Evolutionary conservation across 352 stramenopile species (phyloP), one percentile per base, ranked within the genome.

Genomic region (Phytophthora litchii): DNA sequence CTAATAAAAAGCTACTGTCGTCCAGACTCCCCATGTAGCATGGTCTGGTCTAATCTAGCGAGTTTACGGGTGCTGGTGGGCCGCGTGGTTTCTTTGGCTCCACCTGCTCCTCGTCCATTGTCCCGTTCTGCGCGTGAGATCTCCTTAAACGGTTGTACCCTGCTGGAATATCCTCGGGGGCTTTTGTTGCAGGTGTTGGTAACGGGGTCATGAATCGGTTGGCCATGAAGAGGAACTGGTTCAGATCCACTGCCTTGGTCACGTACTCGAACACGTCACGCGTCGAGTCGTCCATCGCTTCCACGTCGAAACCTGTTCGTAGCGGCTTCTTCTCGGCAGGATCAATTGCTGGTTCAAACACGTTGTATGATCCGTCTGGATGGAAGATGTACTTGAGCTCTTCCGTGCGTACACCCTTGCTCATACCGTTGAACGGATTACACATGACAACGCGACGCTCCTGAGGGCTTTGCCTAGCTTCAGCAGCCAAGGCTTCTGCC

Each of bases 371-470:
- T 11, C 76, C 70, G 46, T 90, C 78, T 0, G 76, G 67, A 37
- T 83, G 79, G 68, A 83, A 91, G n/a, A 83, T 71, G 64, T 85
- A 91, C 72, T 91, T 91, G 62, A 76, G 66, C 37, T 84, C 68
- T 50, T 91, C 78, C 0, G 80, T 91, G 23, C 76, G 76, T 8
- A 82, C 74, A 13, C 78, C 78, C 59, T 88, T 86, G 36, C 67
- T 88, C 63, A 83, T 77, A 16, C 80, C 76, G 44, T 87, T 78
- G 67, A 91, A 91, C 25, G 80, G 78, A 43, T 91, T 91, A 47
- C 80, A 91, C 59, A 88, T 40, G 32, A 91, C 46, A 14, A 87
- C 78, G 17, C 69, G 76, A 7, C 80, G 80, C 12, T 81, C 74
- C 16, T 67, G 36, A 2, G 41, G 41, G 13, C 69, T 72, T 46